A percentile compares a stretch with the other conserved stretches of the same genome.
phyloP scores from a whole-genome alignment of 768 basidiomycete genomes.

The Obba rivulosa region DNA sequence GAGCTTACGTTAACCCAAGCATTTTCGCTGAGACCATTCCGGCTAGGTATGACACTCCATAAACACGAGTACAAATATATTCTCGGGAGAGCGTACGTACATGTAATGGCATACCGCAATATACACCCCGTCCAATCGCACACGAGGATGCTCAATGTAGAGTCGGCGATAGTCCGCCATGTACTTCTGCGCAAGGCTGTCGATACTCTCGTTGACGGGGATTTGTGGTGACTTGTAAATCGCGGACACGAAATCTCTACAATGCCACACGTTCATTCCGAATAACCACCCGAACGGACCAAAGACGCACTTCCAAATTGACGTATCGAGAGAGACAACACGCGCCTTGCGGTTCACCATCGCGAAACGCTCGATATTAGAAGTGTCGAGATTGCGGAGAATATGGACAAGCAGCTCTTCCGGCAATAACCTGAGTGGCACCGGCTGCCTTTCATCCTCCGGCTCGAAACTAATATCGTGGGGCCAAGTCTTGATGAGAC shows the following conservation, averaged over 20 bases:
- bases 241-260: constrained; percentile 55
- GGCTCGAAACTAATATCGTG: constrained; percentile 53
- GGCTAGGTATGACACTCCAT: constrained; percentile 33
- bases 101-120: constrained; percentile 89
- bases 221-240: constrained; percentile 80
- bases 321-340: constrained; percentile 59
- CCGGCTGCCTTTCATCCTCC: constrained; percentile 56
- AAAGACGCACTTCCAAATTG: constrained; percentile 66
- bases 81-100: constrained; percentile 35
- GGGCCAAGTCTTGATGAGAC: constrained; percentile 46
- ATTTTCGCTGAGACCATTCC: constrained; percentile 75
- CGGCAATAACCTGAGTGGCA: constrained; percentile 58
- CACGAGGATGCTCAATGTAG: constrained; percentile 78
- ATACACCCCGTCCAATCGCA: constrained; percentile 85
- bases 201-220: constrained; percentile 41
- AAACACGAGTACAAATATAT: constrained; percentile 7
- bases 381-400: constrained; percentile 59
- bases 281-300: background rate
- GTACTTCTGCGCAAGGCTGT: constrained; percentile 46
- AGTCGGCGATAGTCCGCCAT: constrained; percentile 65
- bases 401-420: constrained; percentile 71
- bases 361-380: constrained; percentile 74
- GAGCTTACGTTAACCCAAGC: constrained; percentile 78
- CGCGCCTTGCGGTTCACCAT: constrained; percentile 69
- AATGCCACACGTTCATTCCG: background rate